These are phyloP conservation scores for Ceratobasidium sp. DNA, from an alignment of 1,284 basidiomycete genomes.

Conservation along the genomic window DNA sequence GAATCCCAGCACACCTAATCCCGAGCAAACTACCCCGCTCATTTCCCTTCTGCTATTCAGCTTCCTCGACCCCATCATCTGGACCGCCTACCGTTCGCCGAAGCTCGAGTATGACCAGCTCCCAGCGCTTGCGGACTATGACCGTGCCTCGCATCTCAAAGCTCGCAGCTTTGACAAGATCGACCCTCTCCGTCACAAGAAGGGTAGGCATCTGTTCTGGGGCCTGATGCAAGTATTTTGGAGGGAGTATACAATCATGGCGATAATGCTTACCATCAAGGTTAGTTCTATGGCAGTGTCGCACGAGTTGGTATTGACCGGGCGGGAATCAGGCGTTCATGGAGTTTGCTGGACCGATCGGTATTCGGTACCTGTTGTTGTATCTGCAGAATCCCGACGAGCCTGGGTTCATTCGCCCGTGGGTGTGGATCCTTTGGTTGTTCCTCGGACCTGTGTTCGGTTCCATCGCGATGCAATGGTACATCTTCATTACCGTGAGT, in stretches of 20 bases:
- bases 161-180: slow-evolving; percentile 10
- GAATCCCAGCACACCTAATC: slow-evolving; percentile 41
- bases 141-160: slow-evolving; percentile 35
- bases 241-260: slow-evolving; percentile 16
- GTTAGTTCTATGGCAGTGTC: background rate
- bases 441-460: slow-evolving; percentile 39
- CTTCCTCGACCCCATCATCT: slow-evolving; percentile 49
- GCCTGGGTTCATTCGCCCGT: slow-evolving; percentile 36
- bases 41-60: slow-evolving; percentile 47
- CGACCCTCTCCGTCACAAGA: slow-evolving; percentile 1
- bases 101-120: slow-evolving; percentile 40
- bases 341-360: slow-evolving; percentile 39
- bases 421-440: slow-evolving; percentile 40
- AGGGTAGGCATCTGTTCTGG: slow-evolving; percentile 25
- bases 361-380: slow-evolving; percentile 36
- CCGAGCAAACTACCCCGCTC: slow-evolving; percentile 51
- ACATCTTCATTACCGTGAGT: slow-evolving; percentile 39
- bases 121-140: slow-evolving; percentile 39
- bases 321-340: slow-evolving; percentile 37
- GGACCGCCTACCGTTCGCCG: slow-evolving; percentile 39
- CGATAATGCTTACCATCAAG: slow-evolving; percentile 2
- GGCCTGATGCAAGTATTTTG: slow-evolving; percentile 25
- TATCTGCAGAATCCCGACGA: slow-evolving; percentile 5
- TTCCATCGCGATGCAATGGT: slow-evolving; percentile 37
- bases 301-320: no score